Base-by-base conservation (phyloP, 306 rosid genomes). In the Vachellia pachyceras region DNA sequence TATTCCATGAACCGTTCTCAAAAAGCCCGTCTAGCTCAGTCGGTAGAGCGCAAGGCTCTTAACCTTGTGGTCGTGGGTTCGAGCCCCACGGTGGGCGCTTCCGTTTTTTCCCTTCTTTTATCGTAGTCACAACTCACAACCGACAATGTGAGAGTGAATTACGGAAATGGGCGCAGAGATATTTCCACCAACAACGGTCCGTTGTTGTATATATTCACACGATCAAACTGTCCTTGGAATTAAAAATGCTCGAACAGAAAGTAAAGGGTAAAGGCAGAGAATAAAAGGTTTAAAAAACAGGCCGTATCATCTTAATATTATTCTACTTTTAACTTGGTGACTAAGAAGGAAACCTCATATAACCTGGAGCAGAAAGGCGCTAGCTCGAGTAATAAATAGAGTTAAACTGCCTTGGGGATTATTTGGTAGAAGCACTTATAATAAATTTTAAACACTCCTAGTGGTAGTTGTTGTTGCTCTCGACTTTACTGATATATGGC, bases 381-480 rank as follows among this genome's bases (percentile, higher is more conserved):
- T 29, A 29, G 33, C 40, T 61, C 18, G 25, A 25, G 10, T 25
- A 60, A 60, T 60, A 63, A 63, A 63, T 29, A 61, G 25, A 5
- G 58, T 7, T 8, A 42, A 69, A 75, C 72, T 76, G 76, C 49
- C 64, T 57, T 39, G 1, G 49, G 20, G 83, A n/a, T n/a, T n/a
- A 80, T 79, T 84, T 75, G 90, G 85, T 82, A 68, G 82, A 68
- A 80, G 42, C 60, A 9, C 72, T 77, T 64, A 18, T 23, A 55
- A 74, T 82, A 46, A 52, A 73, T n/a, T 15, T 82, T 57, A 69
- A 61, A 67, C 47, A 41, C 18, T 47, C 40, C 10, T 66, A 78
- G 88, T 72, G 90, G 84, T 80, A 80, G 92, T 54, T 84, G 85
- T 84, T 86, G 37, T 68, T 66, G 42, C 41, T 73, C 85, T 74